Evolutionary conservation across 1,284 basidiomycete genomes (phyloP).

Genomic region (Apiotrichum akiyoshidainum): DNA sequence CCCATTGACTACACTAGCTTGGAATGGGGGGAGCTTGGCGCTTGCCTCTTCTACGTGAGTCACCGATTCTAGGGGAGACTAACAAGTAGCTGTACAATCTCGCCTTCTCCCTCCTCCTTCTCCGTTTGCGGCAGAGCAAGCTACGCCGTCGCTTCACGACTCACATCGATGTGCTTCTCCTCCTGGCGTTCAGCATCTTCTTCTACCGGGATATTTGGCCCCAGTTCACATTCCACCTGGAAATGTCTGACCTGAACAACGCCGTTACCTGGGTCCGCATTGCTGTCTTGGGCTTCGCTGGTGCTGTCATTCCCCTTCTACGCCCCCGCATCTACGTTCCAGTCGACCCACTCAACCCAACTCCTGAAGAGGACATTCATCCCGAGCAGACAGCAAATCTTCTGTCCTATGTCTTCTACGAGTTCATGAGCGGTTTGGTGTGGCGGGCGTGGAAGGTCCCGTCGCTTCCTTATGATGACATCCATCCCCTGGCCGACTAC

Average conservation of each 20-base stretch:
- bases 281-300: conserved; percentile 51
- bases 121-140: conserved; percentile 37
- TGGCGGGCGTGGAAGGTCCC: conserved; percentile 48
- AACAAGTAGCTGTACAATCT: conserved; percentile 38
- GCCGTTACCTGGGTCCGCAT: conserved; percentile 50
- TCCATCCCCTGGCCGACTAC: conserved; percentile 61
- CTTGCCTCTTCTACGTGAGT: conserved; percentile 47
- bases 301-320: conserved; percentile 54
- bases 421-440: conserved; percentile 60
- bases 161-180: conserved; percentile 49
- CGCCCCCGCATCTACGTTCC: conserved; percentile 56
- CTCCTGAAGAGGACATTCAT: conserved; percentile 52
- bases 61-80: neutral
- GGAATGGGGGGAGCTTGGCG: conserved; percentile 50
- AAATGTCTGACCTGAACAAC: conserved; percentile 52
- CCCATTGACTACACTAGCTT: conserved; percentile 43
- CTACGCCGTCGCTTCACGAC: conserved; percentile 40
- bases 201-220: conserved; percentile 66
- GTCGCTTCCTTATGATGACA: conserved; percentile 44
- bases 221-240: conserved; percentile 56
- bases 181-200: conserved; percentile 55
- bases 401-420: conserved; percentile 58
- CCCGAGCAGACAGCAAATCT: conserved; percentile 66
- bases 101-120: conserved; percentile 40
- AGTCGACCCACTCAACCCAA: conserved; percentile 47